Evolutionary conservation across 176 grass and related monocot species (phyloP).

Genomic region (Carex pumila): DNA sequence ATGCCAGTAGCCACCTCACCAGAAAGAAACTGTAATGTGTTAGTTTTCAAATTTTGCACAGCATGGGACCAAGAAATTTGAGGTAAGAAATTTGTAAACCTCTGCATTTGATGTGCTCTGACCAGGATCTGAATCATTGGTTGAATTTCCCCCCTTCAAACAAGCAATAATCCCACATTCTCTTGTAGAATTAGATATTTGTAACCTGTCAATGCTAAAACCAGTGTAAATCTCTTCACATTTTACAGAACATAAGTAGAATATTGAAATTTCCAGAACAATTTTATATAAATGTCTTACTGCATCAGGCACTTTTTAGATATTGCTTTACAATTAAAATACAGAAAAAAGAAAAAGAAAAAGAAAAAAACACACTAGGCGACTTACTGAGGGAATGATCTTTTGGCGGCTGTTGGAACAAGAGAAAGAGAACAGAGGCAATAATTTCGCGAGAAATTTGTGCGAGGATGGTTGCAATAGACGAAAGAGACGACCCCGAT

Average conservation of each 20-base stretch:
- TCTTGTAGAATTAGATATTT: conserved; percentile 18
- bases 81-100: conserved; percentile 15
- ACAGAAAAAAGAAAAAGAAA: not conserved
- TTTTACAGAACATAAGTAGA: not conserved
- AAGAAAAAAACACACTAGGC: too few species aligned
- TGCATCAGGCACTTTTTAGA: not conserved
- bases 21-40: not conserved
- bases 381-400: not conserved
- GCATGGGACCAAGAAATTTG: not conserved
- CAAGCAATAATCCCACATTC: conserved; percentile 6
- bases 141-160: conserved; percentile 13
- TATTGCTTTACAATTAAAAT: not conserved
- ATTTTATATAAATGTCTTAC: too few species aligned
- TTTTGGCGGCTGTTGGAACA: not conserved
- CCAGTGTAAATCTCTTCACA: not conserved
- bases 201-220: conserved; percentile 4
- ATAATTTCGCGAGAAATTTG: conserved; percentile 7
- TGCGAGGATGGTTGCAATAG: not conserved
- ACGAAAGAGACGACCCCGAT: not conserved
- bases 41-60: not conserved
- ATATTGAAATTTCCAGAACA: too few species aligned
- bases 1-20: not conserved
- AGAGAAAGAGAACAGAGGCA: not conserved
- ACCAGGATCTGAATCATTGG: conserved; percentile 5
- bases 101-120: conserved; percentile 5